Percentiles rank a stretch among this genome's conserved stretches.
These are phyloP conservation scores for Acmispon strigosus DNA, from an alignment of 306 rosid species.

Conservation along the genomic window DNA sequence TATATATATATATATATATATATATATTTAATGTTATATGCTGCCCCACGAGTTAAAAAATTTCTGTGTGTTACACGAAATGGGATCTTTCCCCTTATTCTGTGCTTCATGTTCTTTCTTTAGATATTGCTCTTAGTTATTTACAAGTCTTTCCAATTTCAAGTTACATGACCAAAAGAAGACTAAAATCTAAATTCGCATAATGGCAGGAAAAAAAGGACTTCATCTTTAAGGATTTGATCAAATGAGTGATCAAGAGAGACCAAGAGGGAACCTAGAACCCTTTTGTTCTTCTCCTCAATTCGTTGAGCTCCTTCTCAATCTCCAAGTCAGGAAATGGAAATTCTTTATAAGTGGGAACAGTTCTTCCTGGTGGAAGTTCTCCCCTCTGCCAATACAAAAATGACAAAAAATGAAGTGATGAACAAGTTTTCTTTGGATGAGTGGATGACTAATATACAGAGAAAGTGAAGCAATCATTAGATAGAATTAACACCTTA, in stretches of 20 bases:
- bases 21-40: no score
- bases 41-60: no score
- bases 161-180: background rate
- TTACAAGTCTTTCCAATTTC: background rate
- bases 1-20: no score
- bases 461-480: background rate
- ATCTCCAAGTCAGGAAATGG: slow-evolving; percentile 13
- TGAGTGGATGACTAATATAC: background rate
- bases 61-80: no score
- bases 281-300: slow-evolving; percentile 8
- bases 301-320: slow-evolving; percentile 16
- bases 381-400: slow-evolving; percentile 1
- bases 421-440: background rate
- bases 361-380: slow-evolving; percentile 22
- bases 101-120: no score
- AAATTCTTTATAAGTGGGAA: slow-evolving; percentile 5
- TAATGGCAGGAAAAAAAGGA: background rate
- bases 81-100: no score
- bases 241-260: background rate
- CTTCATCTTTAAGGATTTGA: background rate
- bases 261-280: background rate
- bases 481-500: slow-evolving; percentile 28
- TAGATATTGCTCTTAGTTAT: no score
- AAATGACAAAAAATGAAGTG: background rate
- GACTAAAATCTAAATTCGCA: background rate